Base-by-base conservation (phyloP, 1,139 yeast genomes). In the Hyphopichia wangnamkhiaoensis region DNA sequence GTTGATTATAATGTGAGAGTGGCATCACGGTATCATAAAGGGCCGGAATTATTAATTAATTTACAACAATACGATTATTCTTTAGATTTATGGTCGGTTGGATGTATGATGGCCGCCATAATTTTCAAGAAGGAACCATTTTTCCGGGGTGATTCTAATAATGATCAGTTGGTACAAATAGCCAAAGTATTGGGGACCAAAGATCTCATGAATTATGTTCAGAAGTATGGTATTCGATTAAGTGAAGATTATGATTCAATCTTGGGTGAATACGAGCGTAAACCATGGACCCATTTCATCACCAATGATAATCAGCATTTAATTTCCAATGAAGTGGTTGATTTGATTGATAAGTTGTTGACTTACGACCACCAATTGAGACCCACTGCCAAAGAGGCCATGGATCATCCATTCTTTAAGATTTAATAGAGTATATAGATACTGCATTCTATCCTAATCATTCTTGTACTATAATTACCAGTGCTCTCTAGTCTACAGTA, bases 1-100 rank as follows among this genome's bases (percentile, higher is more conserved):
- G 83, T 80, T 55, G 91, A 84, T 52, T 85, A 83, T 56, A 85
- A 85, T 53, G 93, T 85, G 6, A 67, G 94, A 47, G 94, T 85
- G 27, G 93, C 94, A 0, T 82, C 89, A 5, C 70, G 94, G 48
- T 84, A 84, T 56, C 88, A 82, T 57, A 85, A 85, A 62, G 94
- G 91, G 0, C 94, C 94, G 1, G 94, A 85, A 54, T 64, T 85
- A 42, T 70, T 85, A 46, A 83, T 85, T 15, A 84, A 85, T 59
- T 75, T 80, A 48, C 84, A 82, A 57, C 84, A 80, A 53, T 85
- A 85, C 57, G 93, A 85, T 58, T 85, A 85, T 58, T 82, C 90
- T 6, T 69, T 85, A 41, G 94, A 85, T 61, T 65, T 85, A 41
- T 85, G 94, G 94, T 82, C 89, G 3, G 85, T 83, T 35, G 94